A percentile compares a stretch with the other conserved stretches of the same genome.
phyloP scores from a whole-genome alignment of 2,329 filamentous ascomycete species.

The Aquanectria penicillioides region DNA sequence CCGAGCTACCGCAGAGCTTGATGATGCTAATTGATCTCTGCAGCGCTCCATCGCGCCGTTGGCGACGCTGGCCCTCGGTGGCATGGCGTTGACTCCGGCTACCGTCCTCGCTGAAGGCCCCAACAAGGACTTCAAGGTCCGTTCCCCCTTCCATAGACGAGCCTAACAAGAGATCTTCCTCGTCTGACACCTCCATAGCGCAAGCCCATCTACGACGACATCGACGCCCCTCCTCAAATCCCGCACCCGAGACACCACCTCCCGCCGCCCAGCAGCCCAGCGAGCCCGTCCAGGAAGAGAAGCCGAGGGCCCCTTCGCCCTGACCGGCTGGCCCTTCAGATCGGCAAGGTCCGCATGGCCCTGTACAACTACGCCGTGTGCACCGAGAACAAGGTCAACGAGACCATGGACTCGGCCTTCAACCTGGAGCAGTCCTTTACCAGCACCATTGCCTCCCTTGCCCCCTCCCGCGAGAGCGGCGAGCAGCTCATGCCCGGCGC shows the following conservation, averaged over 20 bases:
- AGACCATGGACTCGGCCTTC: slow-evolving; percentile 81
- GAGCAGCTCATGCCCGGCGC: slow-evolving; percentile 90
- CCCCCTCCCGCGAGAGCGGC: slow-evolving; percentile 83
- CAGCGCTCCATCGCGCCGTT: slow-evolving; percentile 65
- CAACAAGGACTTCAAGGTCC: slow-evolving; percentile 45
- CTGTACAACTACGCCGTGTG: slow-evolving; percentile 79
- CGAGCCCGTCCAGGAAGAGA: slow-evolving; percentile 47
- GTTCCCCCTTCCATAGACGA: slow-evolving; percentile 7
- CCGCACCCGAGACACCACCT: slow-evolving; percentile 41
- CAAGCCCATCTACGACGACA: slow-evolving; percentile 86
- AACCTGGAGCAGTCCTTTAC: slow-evolving; percentile 90
- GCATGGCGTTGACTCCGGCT: slow-evolving; percentile 58
- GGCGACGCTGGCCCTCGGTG: slow-evolving; percentile 61
- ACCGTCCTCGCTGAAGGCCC: slow-evolving; percentile 64
- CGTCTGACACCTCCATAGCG: slow-evolving; percentile 44
- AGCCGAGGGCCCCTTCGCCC: slow-evolving; percentile 74
- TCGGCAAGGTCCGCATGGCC: slow-evolving; percentile 82
- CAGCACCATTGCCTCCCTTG: slow-evolving; percentile 86
- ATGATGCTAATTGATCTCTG: slow-evolving; percentile 43
- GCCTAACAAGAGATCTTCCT: neutral
- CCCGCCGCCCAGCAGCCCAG: slow-evolving; percentile 43
- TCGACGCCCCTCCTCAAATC: slow-evolving; percentile 57
- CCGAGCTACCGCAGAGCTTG: slow-evolving; percentile 21
- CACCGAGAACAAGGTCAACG: slow-evolving; percentile 86
- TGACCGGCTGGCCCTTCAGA: slow-evolving; percentile 85